Evolutionary conservation across 371 early-diverging fungal genomes (phyloP), one percentile per base, ranked within the genome.

Genomic region (Actinomucor elegans): DNA sequence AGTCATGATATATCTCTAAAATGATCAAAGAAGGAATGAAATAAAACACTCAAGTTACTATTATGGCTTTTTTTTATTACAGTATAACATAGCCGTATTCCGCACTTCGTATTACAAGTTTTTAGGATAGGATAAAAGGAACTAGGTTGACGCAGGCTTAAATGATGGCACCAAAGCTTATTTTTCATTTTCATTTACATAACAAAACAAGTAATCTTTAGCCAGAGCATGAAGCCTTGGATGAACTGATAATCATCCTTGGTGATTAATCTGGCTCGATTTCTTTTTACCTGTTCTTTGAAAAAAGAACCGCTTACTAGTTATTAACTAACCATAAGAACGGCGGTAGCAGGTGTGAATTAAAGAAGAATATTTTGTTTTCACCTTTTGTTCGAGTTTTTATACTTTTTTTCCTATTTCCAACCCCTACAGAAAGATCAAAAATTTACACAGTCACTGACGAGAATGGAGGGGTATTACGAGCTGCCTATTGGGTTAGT

Each of bases 211-310:
- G 26, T 9, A 27, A 44, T 33, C 53, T 67, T 52, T 67, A 49
- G 61, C 69, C 69, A 69, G 51, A 57, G 60, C 69, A 69, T 69
- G 69, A 69, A 69, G 57, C 69, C 64, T 69, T 41, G 47, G 55
- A 69, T 61, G 52, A 57, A 69, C 53, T 48, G 61, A 64, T 35
- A 52, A 55, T 57, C 52, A 61, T 61, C 49, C 49, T 69, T 55
- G 55, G 69, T 59, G 69, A 69, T 69, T 69, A 69, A 56, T 55
- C 50, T 64, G 61, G 69, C 57, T 60, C 32, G 38, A 33, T 61
- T 68, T 31, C 18, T 61, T 47, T 69, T 55, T 54, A 55, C 68
- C 64, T 58, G 61, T 60, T 68, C 68, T 64, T 64, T 55, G 32
- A 54, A 34, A n/a, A 54, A 60, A 57, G 56, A 55, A 64, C 58